These are phyloP conservation scores for Calendula officinalis DNA, from an alignment of 129 eudicot species.

Conservation along the genomic window DNA sequence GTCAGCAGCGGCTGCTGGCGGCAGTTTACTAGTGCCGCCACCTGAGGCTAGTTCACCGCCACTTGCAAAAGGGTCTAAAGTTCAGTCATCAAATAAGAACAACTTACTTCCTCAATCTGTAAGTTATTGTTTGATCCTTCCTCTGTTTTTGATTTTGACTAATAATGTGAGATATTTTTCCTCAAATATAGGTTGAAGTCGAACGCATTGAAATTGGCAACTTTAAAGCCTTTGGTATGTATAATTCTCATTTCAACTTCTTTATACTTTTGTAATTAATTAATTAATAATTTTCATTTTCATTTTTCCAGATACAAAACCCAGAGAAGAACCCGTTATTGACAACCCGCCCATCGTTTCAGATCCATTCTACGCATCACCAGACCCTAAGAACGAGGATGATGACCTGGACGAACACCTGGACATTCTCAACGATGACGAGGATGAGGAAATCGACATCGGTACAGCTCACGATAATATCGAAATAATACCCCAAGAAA, in stretches of 20 bases:
- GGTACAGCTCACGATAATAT: conserved; percentile 31
- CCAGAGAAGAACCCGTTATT: conserved; percentile 46
- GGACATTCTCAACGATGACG: conserved; percentile 73
- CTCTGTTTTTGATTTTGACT: neutral
- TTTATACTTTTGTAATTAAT: no score
- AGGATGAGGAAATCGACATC: conserved; percentile 40
- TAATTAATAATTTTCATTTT: conserved; percentile 2
- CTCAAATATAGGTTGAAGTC: conserved; percentile 73
- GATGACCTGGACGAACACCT: conserved; percentile 83
- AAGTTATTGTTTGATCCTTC: conserved; percentile 23
- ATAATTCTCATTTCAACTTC: neutral
- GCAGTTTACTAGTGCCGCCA: neutral
- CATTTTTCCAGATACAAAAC: conserved; percentile 45
- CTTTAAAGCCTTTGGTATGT: conserved; percentile 64
- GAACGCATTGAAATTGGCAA: conserved; percentile 79
- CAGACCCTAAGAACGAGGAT: conserved; percentile 48
- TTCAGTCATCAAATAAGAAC: conserved; percentile 49
- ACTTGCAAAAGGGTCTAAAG: conserved; percentile 46
- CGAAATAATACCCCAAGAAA: conserved; percentile 24
- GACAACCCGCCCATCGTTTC: conserved; percentile 38
- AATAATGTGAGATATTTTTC: neutral
- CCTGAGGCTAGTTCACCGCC: conserved; percentile 52
- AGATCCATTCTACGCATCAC: conserved; percentile 46
- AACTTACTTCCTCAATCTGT: conserved; percentile 50
- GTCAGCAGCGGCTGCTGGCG: conserved; percentile 43